These are phyloP conservation scores for Gymnopilus dilepis DNA, from an alignment of 768 basidiomycete species.

Conservation along the genomic window DNA sequence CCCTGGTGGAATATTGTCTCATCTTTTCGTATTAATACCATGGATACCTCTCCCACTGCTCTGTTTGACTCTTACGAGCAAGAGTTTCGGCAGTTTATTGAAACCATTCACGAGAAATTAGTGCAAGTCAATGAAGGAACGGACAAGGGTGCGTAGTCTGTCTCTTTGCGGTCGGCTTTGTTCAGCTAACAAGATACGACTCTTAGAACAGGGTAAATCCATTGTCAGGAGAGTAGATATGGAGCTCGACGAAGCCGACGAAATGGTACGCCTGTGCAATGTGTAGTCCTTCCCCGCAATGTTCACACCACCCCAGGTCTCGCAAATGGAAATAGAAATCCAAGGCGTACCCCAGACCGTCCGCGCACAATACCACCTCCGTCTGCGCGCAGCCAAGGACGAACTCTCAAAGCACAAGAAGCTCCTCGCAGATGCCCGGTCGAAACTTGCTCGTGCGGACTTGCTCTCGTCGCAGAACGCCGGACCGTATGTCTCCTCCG, in stretches of 20 bases:
- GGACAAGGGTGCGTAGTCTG: conserved; percentile 47
- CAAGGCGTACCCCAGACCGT: conserved; percentile 91
- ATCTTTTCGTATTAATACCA: conserved; percentile 33
- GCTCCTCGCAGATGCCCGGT: conserved; percentile 72
- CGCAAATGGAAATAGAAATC: conserved; percentile 99
- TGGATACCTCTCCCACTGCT: conserved; percentile 85
- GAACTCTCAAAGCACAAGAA: conserved; percentile 84
- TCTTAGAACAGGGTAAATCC: conserved; percentile 79
- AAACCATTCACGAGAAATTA: conserved; percentile 77
- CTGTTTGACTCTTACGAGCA: conserved; percentile 93
- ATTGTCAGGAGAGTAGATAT: conserved; percentile 85
- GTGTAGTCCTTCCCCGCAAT: conserved; percentile 7
- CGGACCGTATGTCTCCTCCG: conserved; percentile 54
- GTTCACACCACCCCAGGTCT: conserved; percentile 59
- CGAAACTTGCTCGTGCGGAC: conserved; percentile 74
- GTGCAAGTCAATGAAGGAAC: conserved; percentile 60
- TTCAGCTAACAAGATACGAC: conserved; percentile 6
- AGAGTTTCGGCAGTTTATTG: conserved; percentile 86
- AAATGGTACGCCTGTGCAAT: conserved; percentile 67
- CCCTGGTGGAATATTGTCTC: conserved; percentile 36
- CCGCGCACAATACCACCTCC: conserved; percentile 74
- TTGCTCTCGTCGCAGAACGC: conserved; percentile 60
- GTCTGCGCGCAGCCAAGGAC: conserved; percentile 76
- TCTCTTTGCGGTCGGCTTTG: neutral
- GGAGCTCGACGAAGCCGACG: conserved; percentile 98